phyloP scores from a whole-genome alignment of 2,329 filamentous ascomycete genomes.

The Dothideomycetes sp. region DNA sequence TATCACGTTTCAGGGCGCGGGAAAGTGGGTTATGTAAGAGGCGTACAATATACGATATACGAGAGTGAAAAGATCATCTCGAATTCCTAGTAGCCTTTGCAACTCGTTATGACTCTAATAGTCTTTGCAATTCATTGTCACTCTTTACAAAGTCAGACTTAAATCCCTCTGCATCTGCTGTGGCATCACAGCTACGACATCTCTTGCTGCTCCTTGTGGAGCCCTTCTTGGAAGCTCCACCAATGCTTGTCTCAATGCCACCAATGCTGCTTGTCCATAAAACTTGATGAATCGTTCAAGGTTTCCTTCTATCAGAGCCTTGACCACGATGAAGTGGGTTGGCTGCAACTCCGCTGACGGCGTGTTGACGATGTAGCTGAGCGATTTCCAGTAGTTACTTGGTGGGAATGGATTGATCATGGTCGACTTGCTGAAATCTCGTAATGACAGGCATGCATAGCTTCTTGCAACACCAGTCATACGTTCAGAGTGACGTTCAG shows the following conservation, averaged over 20 bases:
- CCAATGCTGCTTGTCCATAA: slow-evolving; percentile 69
- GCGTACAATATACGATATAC: too few species aligned
- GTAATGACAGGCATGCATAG: slow-evolving; percentile 71
- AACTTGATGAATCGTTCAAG: slow-evolving; percentile 68
- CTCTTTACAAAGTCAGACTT: slow-evolving; percentile 16
- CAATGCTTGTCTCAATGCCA: slow-evolving; percentile 59
- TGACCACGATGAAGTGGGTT: slow-evolving; percentile 42
- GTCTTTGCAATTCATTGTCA: too few species aligned
- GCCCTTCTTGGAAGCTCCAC: slow-evolving; percentile 56
- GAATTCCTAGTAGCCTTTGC: too few species aligned
- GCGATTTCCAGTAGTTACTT: slow-evolving; percentile 69
- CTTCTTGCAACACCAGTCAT: slow-evolving; percentile 79
- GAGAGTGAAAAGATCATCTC: too few species aligned
- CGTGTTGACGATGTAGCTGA: slow-evolving; percentile 70
- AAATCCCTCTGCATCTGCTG: slow-evolving; percentile 16
- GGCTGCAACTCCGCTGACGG: slow-evolving; percentile 44
- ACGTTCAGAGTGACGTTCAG: slow-evolving; percentile 67
- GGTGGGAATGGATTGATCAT: slow-evolving; percentile 68
- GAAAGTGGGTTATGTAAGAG: too few species aligned
- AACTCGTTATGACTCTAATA: too few species aligned
- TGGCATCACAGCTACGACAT: slow-evolving; percentile 14
- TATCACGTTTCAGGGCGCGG: too few species aligned
- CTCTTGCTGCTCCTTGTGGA: slow-evolving; percentile 9
- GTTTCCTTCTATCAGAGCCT: slow-evolving; percentile 51
- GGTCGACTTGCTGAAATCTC: slow-evolving; percentile 65